Percentiles rank a stretch among this genome's conserved stretches.
These are phyloP conservation scores for Vickermania spadyakhi DNA, from an alignment of 208 protist genomes.

Conservation along the genomic window DNA sequence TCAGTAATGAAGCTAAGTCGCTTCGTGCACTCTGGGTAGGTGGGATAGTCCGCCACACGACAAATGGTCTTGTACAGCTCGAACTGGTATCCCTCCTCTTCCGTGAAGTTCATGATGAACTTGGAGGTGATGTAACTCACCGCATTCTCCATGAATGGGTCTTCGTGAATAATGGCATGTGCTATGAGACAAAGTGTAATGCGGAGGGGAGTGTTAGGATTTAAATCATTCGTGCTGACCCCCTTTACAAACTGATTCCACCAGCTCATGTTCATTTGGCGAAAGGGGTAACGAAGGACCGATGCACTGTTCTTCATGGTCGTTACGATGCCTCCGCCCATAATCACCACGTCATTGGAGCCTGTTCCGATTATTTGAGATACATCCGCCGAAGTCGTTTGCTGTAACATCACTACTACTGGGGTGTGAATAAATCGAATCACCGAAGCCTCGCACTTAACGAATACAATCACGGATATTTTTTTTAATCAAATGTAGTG, in stretches of 20 bases:
- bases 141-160: slow-evolving; percentile 67
- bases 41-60: slow-evolving; percentile 47
- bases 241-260: slow-evolving; percentile 48
- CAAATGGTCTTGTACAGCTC: slow-evolving; percentile 58
- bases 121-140: slow-evolving; percentile 30
- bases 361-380: too few species aligned
- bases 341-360: too few species aligned
- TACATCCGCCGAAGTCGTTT: too few species aligned
- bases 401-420: too few species aligned
- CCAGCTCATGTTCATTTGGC: slow-evolving; percentile 51
- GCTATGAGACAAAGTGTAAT: slow-evolving; percentile 65
- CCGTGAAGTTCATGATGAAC: slow-evolving; percentile 10
- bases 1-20: slow-evolving; percentile 40
- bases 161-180: slow-evolving; percentile 58
- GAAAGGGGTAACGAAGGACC: slow-evolving; percentile 59
- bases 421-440: too few species aligned
- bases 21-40: slow-evolving; percentile 14
- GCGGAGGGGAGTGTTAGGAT: slow-evolving; percentile 20
- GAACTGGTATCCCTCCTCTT: slow-evolving; percentile 29
- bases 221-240: slow-evolving; percentile 19
- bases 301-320: slow-evolving; percentile 24
- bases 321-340: too few species aligned
- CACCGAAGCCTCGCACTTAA: too few species aligned
- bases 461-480: too few species aligned
- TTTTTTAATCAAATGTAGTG: too few species aligned